Base-by-base conservation (phyloP, 2,329 filamentous ascomycete species). In the Lojkania enalia region DNA sequence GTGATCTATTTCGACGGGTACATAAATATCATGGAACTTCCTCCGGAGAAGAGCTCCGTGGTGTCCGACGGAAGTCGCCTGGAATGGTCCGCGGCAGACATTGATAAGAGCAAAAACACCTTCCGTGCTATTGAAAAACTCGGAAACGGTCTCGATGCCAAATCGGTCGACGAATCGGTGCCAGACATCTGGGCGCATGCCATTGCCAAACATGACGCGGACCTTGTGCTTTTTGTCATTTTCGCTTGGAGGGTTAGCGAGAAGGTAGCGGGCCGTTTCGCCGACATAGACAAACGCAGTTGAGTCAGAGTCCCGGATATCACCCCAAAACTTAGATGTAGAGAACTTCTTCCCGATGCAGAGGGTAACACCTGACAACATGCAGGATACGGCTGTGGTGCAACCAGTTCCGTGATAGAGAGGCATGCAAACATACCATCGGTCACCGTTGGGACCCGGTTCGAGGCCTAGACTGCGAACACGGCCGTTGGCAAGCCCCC, bases 71-170 rank as follows among this genome's bases (percentile, higher is more conserved):
- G 79, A 76, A 3, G 81, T 78, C 5, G 80, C 77, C 3, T 79
- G 74, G 62, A 83, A 90, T 18, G 84, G 81, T 1, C 86, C 70
- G 11, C 76, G 72, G 42, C 79, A 80, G 16, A 76, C 66, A 58
- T 87, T 87, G 43, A 82, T 67, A 7, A 90, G 71, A 0, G 68
- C 66, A 56, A 90, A 78, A 38, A 88, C 76, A 20, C 86, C 85
- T 67, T 91, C 87, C 1, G 85, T 88, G 46, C 84, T 87, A 64
- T 86, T 87, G 75, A 89, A 91, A 70, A 91, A 90, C 66, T 91
- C 87, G 48, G 73, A 74, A 2, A 91, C 80, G 20, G 79, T 77
- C 11, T 76, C 69, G 52, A 87, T 78, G 39, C 77, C 78, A 61
- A 86, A 87, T 11, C 84, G 77, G 36, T 85, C 78, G 30, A 78